Base-by-base conservation (phyloP, 208 protist genomes). In the Leishmania mexicana region DNA sequence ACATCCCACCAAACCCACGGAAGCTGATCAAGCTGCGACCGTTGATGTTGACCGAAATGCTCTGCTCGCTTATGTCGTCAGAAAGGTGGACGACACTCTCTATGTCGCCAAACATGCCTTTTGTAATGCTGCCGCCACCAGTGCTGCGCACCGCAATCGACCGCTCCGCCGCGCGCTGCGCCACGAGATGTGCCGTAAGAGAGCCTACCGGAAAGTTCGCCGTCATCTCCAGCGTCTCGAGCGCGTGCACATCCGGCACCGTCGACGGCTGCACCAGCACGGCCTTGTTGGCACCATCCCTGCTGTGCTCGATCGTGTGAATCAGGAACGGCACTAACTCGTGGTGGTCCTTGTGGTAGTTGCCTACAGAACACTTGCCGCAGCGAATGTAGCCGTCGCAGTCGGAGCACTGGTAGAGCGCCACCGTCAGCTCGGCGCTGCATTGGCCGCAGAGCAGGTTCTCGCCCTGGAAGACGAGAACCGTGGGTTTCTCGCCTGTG, bases 191-290 rank as follows among this genome's bases (percentile, higher is more conserved):
- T 60, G 78, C 75, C 8, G 88, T 89, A n/a, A 96, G 84, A n/a
- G 89, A 79, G 28, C 92, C 92, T 3, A 73, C 78, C 0, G 92
- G 92, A 15, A 96, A 85, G 81, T 97, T 96, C 3, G 89, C 90
- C 51, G 82, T 83, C 87, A 94, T 94, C 79, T 96, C 92, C 11
- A 97, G 71, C 70, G 83, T 88, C 81, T 97, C 91, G 38, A 97
- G 85, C 53, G 88, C 84, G 81, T 96, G 91, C 67, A 86, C 78
- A 54, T 93, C 89, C 3, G 87, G 60, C 77, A 96, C 89, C 57
- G 79, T 79, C 38, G 86, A 88, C 35, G 92, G 85, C 45, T 90
- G 90, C 7, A 90, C 74, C 3, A 97, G 85, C 53, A 88, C 49
- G 38, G 87, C 89, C n/a, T 85, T 79, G 40, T 68, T 82, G 19